phyloP scores from a whole-genome alignment of 257 asterid species.

The Verbascum thapsus region DNA sequence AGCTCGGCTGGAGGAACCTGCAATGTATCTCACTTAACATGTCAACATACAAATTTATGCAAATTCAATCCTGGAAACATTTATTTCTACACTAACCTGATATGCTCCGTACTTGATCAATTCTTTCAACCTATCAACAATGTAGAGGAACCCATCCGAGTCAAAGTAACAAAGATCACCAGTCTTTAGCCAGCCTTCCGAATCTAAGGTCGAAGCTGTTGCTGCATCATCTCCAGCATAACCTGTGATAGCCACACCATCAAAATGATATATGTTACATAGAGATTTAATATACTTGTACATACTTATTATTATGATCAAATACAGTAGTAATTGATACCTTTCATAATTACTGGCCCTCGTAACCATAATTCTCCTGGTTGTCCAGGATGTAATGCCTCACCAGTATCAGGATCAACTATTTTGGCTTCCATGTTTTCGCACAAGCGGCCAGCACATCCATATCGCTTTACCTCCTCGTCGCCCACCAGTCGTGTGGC shows the following conservation, averaged over 20 bases:
- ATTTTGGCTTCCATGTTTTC: slow-evolving; percentile 75
- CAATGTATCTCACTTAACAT: no score
- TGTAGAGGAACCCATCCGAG: slow-evolving; percentile 70
- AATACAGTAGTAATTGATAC: slow-evolving; percentile 32
- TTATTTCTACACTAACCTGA: slow-evolving; percentile 60
- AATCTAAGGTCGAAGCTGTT: slow-evolving; percentile 73
- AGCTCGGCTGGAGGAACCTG: slow-evolving; percentile 98
- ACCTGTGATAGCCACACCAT: slow-evolving; percentile 52
- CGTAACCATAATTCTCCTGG: slow-evolving; percentile 87
- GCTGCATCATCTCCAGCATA: slow-evolving; percentile 86
- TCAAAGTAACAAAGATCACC: slow-evolving; percentile 95
- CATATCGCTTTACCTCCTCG: slow-evolving; percentile 57
- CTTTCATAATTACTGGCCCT: slow-evolving; percentile 81
- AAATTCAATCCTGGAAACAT: not conserved
- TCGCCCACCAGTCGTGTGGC: slow-evolving; percentile 56
- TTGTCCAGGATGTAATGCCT: slow-evolving; percentile 65
- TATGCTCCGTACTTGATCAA: slow-evolving; percentile 88
- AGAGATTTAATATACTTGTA: not conserved
- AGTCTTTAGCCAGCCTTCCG: slow-evolving; percentile 95
- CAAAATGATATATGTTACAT: no score
- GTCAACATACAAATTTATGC: not conserved
- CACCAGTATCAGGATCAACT: slow-evolving; percentile 74
- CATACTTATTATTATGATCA: not conserved
- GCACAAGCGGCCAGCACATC: slow-evolving; percentile 78
- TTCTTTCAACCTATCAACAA: slow-evolving; percentile 91